Evolutionary conservation across 768 basidiomycete species (phyloP), one percentile per base, ranked within the genome.

Genomic region (Lactarius hatsudake): DNA sequence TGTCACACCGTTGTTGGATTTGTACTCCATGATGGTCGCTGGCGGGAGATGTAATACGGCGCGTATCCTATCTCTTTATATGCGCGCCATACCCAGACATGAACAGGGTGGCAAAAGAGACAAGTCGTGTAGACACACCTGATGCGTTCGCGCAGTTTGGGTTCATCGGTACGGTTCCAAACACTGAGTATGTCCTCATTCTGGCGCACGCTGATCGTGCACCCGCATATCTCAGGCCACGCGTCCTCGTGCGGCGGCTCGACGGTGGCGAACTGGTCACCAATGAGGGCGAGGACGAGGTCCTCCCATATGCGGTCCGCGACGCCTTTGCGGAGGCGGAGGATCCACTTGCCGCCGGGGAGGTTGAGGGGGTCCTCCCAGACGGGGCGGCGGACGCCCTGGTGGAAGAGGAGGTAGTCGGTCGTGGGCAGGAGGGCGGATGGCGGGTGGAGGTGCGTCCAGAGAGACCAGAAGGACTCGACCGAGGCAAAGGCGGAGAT

Each of bases 341-440:
- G 84, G 60, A 96, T 96, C 91, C 95, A 98, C 77, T 96, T 96
- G 4, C 95, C 96, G 32, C 96, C 96, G 18, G 86, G 76, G 59
- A 87, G 76, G 76, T 97, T 97, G 64, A 94, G 80, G 17, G 94
- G 90, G 76, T 97, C 95, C 76, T 98, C 96, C 96, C 96, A 98
- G 3, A 96, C 90, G 0, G 96, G 96, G 53, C 93, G 84, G 28
- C 89, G 88, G 65, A 98, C 82, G 48, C 88, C 88, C 2, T 86
- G 81, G 72, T 95, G 93, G 80, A 98, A 97, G 70, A 97, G 84
- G 38, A 98, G 87, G 69, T 96, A 93, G 78, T 98, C 96, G 5
- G 96, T 96, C 3, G 94, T 96, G 7, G 95, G 90, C 13, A 86
- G 83, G 30, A 98, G 83, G 15, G 84, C 83, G 1, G 93, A 94